Base-by-base conservation (phyloP, 2,329 filamentous ascomycete species). In the Emmonsiellopsis sp. region DNA sequence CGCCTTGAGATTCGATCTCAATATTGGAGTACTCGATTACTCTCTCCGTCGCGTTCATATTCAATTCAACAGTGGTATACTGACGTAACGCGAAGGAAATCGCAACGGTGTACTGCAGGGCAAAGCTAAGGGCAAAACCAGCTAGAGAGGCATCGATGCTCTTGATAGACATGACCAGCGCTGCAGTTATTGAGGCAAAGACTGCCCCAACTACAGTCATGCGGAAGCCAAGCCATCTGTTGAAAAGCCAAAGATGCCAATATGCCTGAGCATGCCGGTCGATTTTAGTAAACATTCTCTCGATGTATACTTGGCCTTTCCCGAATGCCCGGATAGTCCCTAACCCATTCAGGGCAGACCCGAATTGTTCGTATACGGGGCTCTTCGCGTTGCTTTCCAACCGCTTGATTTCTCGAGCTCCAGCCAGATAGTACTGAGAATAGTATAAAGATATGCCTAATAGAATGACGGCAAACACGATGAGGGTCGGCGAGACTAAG, bases 291-390 rank as follows among this genome's bases (percentile, higher is more conserved):
- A 85, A 84, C 84, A 92, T 90, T 53, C 81, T 77, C 9, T 83
- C 75, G 45, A 87, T 73, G 58, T 89, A 92, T 1, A 77, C 75
- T 17, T 81, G 74, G 0, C 76, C 72, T 71, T 88, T 89, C 58
- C 82, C 82, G 59, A 87, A 92, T 0, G 85, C 85, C 10, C 88
- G 81, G 51, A 93, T 88, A 0, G 87, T 91, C 1, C 81, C 76
- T 14, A 93, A 80, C 5, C 88, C 88, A 0, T 80, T 78, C 8
- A 92, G 77, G 0, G 85, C 81, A 1, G 85, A 83, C 9, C 84
- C 84, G 61, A 92, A 91, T 57, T 88, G 83, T 65, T 92, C 87
- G 60, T 89, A 91, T 1, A 92, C 82, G 0, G 88, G 88, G 0
- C 84, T 87, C 67, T 89, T 91, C 53, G 82, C 80, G 2, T 79